A percentile compares a stretch with the other conserved stretches of the same genome.
These are phyloP conservation scores for Cardamine chenopodiifolia DNA, from an alignment of 345 rosid species.

Conservation along the genomic window DNA sequence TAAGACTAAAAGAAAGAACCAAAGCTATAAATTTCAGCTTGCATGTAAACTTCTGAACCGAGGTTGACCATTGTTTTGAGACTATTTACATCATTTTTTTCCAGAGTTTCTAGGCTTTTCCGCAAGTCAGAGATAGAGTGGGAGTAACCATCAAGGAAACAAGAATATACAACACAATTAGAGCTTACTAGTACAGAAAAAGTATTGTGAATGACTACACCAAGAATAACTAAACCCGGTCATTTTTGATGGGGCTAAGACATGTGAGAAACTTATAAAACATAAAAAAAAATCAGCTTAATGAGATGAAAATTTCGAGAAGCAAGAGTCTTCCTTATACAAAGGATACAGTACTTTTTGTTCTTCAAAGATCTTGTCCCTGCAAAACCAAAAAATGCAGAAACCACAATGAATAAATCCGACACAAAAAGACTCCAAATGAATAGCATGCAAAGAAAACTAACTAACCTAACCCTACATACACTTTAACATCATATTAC, in stretches of 20 bases:
- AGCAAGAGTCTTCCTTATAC: background rate
- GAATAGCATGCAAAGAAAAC: background rate
- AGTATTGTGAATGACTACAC: background rate
- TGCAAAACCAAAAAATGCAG: constrained; percentile 45
- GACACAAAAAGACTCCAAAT: background rate
- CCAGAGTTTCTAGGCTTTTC: constrained; percentile 68
- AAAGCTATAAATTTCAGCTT: constrained; percentile 56
- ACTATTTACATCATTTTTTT: constrained; percentile 77
- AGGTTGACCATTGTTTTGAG: constrained; percentile 86
- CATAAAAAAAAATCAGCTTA: background rate
- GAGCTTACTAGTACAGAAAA: background rate
- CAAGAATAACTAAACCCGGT: background rate
- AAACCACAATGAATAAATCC: constrained; percentile 6
- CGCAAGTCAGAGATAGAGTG: constrained; percentile 77
- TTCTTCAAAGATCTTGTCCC: constrained; percentile 89
- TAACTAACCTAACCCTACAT: constrained; percentile 4
- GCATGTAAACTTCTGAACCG: constrained; percentile 96
- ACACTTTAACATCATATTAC: too few species aligned
- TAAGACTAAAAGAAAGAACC: constrained; percentile 9
- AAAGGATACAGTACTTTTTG: constrained; percentile 89
- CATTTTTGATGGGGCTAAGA: constrained; percentile 3
- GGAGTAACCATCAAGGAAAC: constrained; percentile 25
- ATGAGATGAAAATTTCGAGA: constrained; percentile 8
- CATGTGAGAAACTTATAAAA: constrained; percentile 5
- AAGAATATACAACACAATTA: background rate